These are phyloP conservation scores for Cryphonectria naterciae DNA, from an alignment of 2,329 filamentous ascomycete genomes.

Conservation along the genomic window DNA sequence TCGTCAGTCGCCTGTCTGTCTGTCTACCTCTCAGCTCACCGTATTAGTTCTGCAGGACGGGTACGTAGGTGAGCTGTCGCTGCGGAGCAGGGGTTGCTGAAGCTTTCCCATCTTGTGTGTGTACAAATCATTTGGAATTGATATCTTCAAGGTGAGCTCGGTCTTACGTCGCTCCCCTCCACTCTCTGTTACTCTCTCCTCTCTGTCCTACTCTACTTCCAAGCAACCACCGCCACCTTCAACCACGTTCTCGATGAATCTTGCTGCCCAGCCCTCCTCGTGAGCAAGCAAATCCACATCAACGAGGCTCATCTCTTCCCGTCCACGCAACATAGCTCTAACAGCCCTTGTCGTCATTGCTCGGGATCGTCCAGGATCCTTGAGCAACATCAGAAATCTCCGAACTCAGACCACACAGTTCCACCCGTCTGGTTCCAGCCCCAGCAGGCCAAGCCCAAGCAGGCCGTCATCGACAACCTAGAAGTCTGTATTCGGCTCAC, in stretches of 20 bases:
- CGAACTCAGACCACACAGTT: constrained; percentile 10
- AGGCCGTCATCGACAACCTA: constrained; percentile 21
- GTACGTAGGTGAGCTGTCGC: not conserved
- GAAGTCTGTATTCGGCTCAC: not conserved
- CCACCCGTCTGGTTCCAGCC: constrained; percentile 21
- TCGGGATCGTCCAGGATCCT: constrained; percentile 15
- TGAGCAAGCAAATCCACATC: not conserved
- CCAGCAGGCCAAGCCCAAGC: constrained; percentile 14
- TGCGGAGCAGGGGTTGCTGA: not conserved
- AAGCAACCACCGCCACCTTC: not conserved
- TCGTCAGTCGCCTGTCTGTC: not conserved
- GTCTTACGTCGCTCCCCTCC: not conserved
- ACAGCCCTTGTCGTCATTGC: constrained; percentile 13
- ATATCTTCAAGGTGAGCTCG: not conserved
- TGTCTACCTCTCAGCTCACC: not conserved
- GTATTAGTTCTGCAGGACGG: not conserved
- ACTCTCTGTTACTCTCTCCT: not conserved
- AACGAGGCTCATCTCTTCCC: not conserved
- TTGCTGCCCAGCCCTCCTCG: not conserved
- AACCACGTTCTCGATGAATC: not conserved
- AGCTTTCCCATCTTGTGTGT: not conserved
- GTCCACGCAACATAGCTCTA: not conserved
- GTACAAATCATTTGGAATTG: not conserved
- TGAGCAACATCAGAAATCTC: constrained; percentile 10
- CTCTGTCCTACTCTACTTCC: not conserved